A percentile compares a stretch with the other conserved stretches of the same genome.
Conservation (phyloP, 106 monocot species). For the Apostasia ramifera region DNA sequence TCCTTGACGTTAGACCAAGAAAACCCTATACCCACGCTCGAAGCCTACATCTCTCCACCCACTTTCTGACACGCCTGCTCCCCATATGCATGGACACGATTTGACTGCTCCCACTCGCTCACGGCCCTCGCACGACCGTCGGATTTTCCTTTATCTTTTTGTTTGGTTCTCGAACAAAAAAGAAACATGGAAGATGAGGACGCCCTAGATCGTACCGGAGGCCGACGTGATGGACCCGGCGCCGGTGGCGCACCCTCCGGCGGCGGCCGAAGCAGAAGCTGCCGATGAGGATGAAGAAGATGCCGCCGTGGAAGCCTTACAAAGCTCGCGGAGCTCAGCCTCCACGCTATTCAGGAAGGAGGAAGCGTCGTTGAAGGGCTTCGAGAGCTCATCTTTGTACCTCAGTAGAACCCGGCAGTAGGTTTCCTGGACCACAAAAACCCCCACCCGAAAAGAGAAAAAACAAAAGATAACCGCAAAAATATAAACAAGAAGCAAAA, state of each 20-base stretch:
- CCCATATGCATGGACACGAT: constrained; percentile 85
- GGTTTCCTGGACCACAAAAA: constrained; percentile 22
- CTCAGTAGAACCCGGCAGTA: constrained; percentile 42
- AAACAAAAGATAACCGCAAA: neutral
- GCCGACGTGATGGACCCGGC: neutral
- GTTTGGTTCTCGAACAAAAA: neutral
- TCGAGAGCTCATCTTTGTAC: constrained; percentile 61
- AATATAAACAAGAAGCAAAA: neutral
- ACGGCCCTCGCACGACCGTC: neutral
- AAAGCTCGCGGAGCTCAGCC: constrained; percentile 49
- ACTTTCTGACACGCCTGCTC: constrained; percentile 5
- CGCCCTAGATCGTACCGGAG: constrained; percentile 8
- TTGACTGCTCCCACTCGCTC: constrained; percentile 36
- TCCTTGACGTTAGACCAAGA: neutral
- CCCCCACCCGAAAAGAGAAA: neutral
- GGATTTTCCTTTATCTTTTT: neutral
- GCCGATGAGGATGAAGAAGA: constrained; percentile 5
- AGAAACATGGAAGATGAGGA: neutral
- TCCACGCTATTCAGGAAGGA: constrained; percentile 50
- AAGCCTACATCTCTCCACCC: neutral
- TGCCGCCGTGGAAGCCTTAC: constrained; percentile 10
- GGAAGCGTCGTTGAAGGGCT: constrained; percentile 51
- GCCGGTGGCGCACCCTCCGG: constrained; percentile 4
- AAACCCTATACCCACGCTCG: neutral
- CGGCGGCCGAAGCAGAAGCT: constrained; percentile 13